These are phyloP conservation scores for Cystobasidium ongulense DNA, from an alignment of 768 basidiomycete genomes.

Conservation along the genomic window DNA sequence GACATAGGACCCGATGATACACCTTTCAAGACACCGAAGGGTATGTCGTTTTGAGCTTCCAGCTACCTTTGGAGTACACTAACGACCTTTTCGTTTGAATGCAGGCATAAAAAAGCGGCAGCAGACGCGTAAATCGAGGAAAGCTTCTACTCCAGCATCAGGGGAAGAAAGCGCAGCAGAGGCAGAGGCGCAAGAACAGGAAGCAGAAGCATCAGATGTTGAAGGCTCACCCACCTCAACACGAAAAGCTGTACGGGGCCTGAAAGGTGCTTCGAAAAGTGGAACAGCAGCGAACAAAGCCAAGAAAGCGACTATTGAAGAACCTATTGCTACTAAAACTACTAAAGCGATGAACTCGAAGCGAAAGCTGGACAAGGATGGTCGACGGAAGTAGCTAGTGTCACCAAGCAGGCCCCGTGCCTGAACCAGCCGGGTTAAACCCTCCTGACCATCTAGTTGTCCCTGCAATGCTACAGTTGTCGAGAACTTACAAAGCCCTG, in stretches of 20 bases:
- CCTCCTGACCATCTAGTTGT: no score
- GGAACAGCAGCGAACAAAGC: background rate
- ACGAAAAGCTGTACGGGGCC: background rate
- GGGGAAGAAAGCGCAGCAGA: background rate
- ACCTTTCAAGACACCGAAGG: background rate
- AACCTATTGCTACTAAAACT: background rate
- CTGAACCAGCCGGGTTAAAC: no score
- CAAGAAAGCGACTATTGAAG: no score
- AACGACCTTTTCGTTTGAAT: background rate
- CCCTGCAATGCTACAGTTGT: no score
- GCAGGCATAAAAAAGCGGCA: background rate
- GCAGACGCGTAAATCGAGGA: background rate
- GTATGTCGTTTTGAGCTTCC: background rate
- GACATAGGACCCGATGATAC: slow-evolving; percentile 20
- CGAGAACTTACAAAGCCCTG: no score
- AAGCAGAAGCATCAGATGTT: background rate
- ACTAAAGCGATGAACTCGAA: no score
- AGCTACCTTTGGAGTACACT: background rate
- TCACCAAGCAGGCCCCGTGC: no score
- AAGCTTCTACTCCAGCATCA: background rate
- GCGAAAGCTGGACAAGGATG: no score
- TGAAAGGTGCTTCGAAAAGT: background rate
- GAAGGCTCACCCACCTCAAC: background rate
- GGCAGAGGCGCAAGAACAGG: background rate
- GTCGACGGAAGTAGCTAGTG: no score